Conservation (phyloP, 2,329 filamentous ascomycete species). For the Sordariomycetes sp. region DNA sequence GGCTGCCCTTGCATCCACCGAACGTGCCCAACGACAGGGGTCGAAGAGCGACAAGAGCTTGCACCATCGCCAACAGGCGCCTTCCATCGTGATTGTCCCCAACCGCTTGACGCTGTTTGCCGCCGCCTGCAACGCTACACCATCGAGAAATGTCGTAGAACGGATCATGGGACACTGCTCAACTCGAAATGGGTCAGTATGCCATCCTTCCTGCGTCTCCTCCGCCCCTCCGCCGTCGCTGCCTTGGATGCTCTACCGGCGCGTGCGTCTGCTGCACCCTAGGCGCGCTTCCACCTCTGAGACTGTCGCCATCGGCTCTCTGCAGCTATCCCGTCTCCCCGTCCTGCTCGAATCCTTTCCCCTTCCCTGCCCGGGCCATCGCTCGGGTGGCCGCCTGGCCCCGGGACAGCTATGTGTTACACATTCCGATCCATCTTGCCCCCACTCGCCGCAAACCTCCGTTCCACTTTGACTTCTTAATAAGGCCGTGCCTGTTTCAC, state of each 20-base stretch:
- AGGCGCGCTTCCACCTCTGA: background rate
- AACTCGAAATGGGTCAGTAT: conserved; percentile 21
- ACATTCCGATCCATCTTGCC: conserved; percentile 4
- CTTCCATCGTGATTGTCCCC: background rate
- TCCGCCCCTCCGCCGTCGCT: conserved; percentile 4
- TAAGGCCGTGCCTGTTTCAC: conserved; percentile 12
- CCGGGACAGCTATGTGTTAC: conserved; percentile 7
- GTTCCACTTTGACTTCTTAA: background rate
- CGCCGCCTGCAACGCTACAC: conserved; percentile 2
- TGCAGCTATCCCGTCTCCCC: background rate
- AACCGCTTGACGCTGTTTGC: conserved; percentile 4
- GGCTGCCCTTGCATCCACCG: background rate
- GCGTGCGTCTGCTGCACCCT: background rate
- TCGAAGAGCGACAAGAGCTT: background rate
- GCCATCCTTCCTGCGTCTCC: conserved; percentile 1
- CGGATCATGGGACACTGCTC: conserved; percentile 18
- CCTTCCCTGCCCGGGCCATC: background rate
- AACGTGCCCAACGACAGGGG: background rate
- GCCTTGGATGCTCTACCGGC: background rate
- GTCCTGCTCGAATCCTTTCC: background rate
- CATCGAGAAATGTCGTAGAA: conserved; percentile 10
- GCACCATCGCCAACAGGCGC: background rate
- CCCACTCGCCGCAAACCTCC: background rate
- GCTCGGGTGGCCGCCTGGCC: background rate
- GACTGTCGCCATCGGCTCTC: background rate